These are phyloP conservation scores for Trichophyton mentagrophytes DNA, from an alignment of 2,329 filamentous ascomycete species.

Conservation along the genomic window DNA sequence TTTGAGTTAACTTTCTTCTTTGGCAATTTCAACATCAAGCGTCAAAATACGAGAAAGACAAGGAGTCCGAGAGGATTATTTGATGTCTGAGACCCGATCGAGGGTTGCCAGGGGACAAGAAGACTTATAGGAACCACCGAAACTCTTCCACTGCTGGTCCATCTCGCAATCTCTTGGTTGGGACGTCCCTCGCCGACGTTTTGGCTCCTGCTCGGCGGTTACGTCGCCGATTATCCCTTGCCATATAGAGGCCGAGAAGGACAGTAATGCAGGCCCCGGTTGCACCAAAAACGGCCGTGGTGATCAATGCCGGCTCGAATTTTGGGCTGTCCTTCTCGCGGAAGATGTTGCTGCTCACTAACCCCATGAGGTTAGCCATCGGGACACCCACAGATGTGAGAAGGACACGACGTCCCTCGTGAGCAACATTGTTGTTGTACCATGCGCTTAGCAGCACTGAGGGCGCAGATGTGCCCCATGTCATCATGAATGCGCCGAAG, in stretches of 20 bases:
- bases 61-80: background rate
- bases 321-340: constrained; percentile 50
- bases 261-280: constrained; percentile 44
- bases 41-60: too few relatives aligned
- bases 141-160: constrained; percentile 44
- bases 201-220: constrained; percentile 45
- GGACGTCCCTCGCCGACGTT: constrained; percentile 44
- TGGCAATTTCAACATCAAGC: too few relatives aligned
- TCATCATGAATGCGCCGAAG: constrained; percentile 71
- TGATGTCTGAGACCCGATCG: too few relatives aligned
- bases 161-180: constrained; percentile 44
- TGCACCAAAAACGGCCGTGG: constrained; percentile 52
- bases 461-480: constrained; percentile 63
- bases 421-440: constrained; percentile 75
- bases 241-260: constrained; percentile 51
- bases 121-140: constrained; percentile 41
- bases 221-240: constrained; percentile 50
- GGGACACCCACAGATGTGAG: constrained; percentile 62
- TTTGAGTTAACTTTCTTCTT: constrained; percentile 20
- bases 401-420: constrained; percentile 58
- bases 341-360: constrained; percentile 58
- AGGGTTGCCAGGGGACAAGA: background rate
- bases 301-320: constrained; percentile 53
- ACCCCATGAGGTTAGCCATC: constrained; percentile 62
- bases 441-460: constrained; percentile 56